Conservation (phyloP, 176 grass and related monocot species). For the Lolium perenne region DNA sequence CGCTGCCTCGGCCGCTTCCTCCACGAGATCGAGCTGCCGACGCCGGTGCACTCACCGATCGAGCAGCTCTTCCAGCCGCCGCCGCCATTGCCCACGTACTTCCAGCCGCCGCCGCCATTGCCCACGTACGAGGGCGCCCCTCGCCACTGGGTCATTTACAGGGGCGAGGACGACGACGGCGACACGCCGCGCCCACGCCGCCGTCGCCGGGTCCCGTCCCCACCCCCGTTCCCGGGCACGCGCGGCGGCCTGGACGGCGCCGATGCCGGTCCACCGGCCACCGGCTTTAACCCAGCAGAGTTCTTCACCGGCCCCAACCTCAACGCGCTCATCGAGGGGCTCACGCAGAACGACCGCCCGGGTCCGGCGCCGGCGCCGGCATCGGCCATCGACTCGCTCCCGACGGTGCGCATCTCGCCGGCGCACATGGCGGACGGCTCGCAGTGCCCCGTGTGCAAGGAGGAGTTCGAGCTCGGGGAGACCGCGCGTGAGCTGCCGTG, state of each 20-base stretch:
- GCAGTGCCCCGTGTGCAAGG: conserved; percentile 93
- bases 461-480: conserved; percentile 87
- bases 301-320: conserved; percentile 66
- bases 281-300: conserved; percentile 42
- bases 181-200: neutral
- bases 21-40: conserved; percentile 79
- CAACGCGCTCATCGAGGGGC: conserved; percentile 64
- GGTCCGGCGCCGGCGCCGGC: conserved; percentile 62
- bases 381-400: conserved; percentile 68
- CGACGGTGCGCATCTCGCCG: conserved; percentile 63
- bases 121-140: conserved; percentile 50
- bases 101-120: conserved; percentile 23
- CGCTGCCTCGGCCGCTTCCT: conserved; percentile 88
- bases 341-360: conserved; percentile 82
- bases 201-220: conserved; percentile 34
- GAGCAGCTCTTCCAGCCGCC: conserved; percentile 48
- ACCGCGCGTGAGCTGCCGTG: conserved; percentile 90
- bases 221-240: conserved; percentile 18
- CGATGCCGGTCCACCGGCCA: conserved; percentile 3
- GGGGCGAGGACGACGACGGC: neutral
- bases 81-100: conserved; percentile 43
- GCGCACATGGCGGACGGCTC: conserved; percentile 64
- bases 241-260: neutral
- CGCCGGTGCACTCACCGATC: conserved; percentile 34
- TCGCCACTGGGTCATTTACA: conserved; percentile 49